Evolutionary conservation across 2,329 filamentous ascomycete genomes (phyloP).

Genomic region (Trichoderma koningiopsis): DNA sequence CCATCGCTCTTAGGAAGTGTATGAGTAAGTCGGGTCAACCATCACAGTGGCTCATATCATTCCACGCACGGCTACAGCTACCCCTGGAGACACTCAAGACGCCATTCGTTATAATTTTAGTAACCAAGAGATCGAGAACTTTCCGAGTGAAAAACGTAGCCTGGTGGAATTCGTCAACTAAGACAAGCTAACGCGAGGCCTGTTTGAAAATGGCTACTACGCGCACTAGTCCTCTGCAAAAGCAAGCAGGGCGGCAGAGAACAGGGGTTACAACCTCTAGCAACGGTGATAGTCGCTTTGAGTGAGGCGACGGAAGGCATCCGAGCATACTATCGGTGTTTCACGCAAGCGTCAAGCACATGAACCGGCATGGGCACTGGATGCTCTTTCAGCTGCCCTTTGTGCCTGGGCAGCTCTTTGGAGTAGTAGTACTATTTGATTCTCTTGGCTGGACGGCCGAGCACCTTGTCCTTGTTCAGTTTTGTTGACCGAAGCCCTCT

Average conservation of each 20-base stretch:
- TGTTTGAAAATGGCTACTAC: background rate
- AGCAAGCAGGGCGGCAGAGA: background rate
- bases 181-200: background rate
- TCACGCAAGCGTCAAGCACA: background rate
- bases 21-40: background rate
- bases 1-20: background rate
- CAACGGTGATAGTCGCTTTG: background rate
- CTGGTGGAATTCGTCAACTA: slow-evolving; percentile 6
- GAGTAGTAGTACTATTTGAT: background rate
- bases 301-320: background rate
- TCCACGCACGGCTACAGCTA: background rate
- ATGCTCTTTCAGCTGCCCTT: background rate
- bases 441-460: background rate
- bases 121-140: background rate
- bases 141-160: background rate
- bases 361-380: background rate
- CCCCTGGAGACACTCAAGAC: background rate
- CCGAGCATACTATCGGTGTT: background rate
- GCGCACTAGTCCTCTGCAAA: slow-evolving; percentile 7
- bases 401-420: background rate
- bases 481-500: background rate
- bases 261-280: slow-evolving; percentile 3
- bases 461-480: background rate
- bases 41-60: slow-evolving; percentile 1
- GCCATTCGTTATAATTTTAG: background rate